phyloP scores from a whole-genome alignment of 1,139 yeast genomes.

The Sugiyamaella xylanicola region DNA sequence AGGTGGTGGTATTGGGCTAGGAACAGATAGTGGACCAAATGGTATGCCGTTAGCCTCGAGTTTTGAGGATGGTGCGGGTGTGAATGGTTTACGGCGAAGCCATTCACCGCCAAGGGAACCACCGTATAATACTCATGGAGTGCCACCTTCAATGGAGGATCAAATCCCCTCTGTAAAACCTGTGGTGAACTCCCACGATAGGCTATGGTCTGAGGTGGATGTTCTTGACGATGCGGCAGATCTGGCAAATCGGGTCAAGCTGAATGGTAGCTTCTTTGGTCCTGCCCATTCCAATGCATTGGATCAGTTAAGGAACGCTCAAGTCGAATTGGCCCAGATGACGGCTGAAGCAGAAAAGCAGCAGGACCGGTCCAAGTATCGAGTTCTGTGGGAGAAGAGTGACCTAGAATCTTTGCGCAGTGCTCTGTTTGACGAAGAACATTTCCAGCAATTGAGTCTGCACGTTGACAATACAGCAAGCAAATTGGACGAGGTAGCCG shows the following conservation, averaged over 20 bases:
- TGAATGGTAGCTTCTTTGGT: slow-evolving; percentile 63
- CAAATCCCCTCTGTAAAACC: slow-evolving; percentile 40
- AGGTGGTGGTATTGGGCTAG: slow-evolving; percentile 7
- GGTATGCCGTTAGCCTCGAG: not conserved
- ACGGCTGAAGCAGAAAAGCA: slow-evolving; percentile 47
- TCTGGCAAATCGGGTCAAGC: slow-evolving; percentile 59
- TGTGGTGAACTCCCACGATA: slow-evolving; percentile 55
- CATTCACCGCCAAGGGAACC: slow-evolving; percentile 6
- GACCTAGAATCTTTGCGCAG: slow-evolving; percentile 41
- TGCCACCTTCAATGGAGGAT: slow-evolving; percentile 12
- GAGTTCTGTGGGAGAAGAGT: slow-evolving; percentile 40
- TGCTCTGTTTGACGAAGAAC: slow-evolving; percentile 49
- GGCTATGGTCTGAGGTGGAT: slow-evolving; percentile 86
- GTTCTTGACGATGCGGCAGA: slow-evolving; percentile 77
- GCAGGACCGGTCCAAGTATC: slow-evolving; percentile 34
- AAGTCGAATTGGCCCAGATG: slow-evolving; percentile 58
- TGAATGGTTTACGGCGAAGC: not conserved
- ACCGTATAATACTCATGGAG: slow-evolving; percentile 13
- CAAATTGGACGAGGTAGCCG: slow-evolving; percentile 49
- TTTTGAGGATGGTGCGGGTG: not conserved
- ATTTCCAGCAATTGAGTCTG: slow-evolving; percentile 46
- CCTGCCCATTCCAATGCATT: slow-evolving; percentile 60
- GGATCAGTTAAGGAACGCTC: slow-evolving; percentile 58
- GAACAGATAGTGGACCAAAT: not conserved
- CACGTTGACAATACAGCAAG: slow-evolving; percentile 47